Evolutionary conservation across 345 rosid genomes (phyloP), one percentile per base, ranked within the genome.

Genomic region (Conringia planisiliqua): DNA sequence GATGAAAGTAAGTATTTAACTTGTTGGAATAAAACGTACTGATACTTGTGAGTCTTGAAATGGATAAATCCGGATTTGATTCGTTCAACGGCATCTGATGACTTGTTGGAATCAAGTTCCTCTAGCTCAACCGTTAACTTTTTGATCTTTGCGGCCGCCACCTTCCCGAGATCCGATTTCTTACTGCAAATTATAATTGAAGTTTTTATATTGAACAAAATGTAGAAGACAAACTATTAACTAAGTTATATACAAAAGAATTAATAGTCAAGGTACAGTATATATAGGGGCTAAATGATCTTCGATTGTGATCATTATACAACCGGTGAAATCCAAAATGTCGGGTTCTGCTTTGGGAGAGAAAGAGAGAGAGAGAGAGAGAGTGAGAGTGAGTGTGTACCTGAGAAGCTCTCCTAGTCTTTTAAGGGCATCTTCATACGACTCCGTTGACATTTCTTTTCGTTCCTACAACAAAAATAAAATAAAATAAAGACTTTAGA

Each of bases 91-190:
- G 97, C 86, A 80, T 92, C 84, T 62, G 79, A 27, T 6, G 33
- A 79, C 30, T 66, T 80, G 6, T 32, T 62, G 26, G 84, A 76
- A 56, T 67, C 83, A 70, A 83, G 74, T 1, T 79, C 84, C 79
- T 80, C 82, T 64, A 94, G 81, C 77, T 90, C 99, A 29, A 82
- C 88, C 47, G 92, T 87, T 70, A 94, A 14, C 84, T 86, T 82
- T 74, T 83, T 86, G 69, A 94, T 83, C 76, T 87, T 91, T 42
- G 87, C 88, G 39, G 89, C 88, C 38, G 96, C 98, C 55, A 86
- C 77, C 35, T 79, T 77, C 38, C 77, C 86, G 18, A 94, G 89
- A 50, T 85, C 86, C 32, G 86, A 68, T 67, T 82, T 87, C 58
- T 84, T 88, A 16, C 97, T 93, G 85, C 39, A 63, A 30, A 42